Base-by-base conservation (phyloP, 495 filamentous ascomycete genomes). In the Aspergillus diversus region DNA sequence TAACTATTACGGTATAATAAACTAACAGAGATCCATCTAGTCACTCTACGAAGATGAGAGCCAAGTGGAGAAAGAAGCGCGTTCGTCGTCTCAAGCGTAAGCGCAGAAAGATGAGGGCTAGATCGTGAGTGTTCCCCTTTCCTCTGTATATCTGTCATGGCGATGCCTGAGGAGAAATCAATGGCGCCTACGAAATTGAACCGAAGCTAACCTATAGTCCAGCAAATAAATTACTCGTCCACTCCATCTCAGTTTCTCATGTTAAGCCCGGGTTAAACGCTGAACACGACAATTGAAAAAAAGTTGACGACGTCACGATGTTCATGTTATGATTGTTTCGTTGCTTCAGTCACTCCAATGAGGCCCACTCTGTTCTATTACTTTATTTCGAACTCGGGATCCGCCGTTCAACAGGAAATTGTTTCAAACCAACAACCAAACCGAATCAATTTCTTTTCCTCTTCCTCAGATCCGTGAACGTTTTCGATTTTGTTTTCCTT, bases 51-150 rank as follows among this genome's bases (percentile, higher is more conserved):
- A 93, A 86, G 87, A 96, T 97, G 93, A 93, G 93, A 92, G 92
- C 91, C 72, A 97, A 97, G 85, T 97, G 93, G 93, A 92, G 93
- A 87, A 97, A 97, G 91, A 97, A 97, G 93, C 86, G 93, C 76
- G 92, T 96, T 83, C 89, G 93, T 67, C 89, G 93, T 81, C 90
- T 97, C 81, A 97, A 97, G 89, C 88, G 92, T 79, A 97, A 97
- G 93, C 89, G 93, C 80, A 94, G 93, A 92, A 97, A 97, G 92
- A 95, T 92, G 82, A 89, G 93, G 77, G 93, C 92, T 69, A 83
- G 93, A 84, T 90, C 86, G 93, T 96, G 85, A 83, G 89, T 80
- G 68, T 37, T 4, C 21, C 3, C 33, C 16, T 32, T 4, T 39
- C 13, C 8, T 39, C 37, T 39, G 4, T 39, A 4, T 15, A 8